Base-by-base conservation (phyloP, 345 rosid species). In the Lagerstroemia speciosa region DNA sequence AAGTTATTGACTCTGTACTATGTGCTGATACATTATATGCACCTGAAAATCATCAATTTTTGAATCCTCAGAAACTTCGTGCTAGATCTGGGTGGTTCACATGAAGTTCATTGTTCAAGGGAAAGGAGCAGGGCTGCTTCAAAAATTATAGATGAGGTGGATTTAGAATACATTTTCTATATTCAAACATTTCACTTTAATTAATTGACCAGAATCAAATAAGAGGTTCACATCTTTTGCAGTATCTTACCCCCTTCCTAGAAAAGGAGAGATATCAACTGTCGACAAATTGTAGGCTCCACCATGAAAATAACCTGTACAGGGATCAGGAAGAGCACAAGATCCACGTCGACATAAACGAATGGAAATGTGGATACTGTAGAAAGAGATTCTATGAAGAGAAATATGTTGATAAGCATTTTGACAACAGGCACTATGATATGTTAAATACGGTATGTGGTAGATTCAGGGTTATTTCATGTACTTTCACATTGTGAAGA, bases 321-420 rank as follows among this genome's bases (percentile, higher is more conserved):
- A 77, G 92, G 73, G 90, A 89, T 67, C 92, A 89, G 74, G 92
- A 89, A 75, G 78, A 81, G 52, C 87, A 87, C 62, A 85, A 87
- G 79, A 63, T 75, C 60, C 87, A 81, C 31, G 53, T 73, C 48
- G 90, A 83, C 71, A n/a, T 76, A 26, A 82, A 81, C 64, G 90
- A 87, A 32, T 87, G 90, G 92, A 70, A 67, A 73, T 89, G 95
- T 69, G 89, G 87, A 30, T 89, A 82, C 74, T 87, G 95, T 72
- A 78, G 76, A 71, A 89, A 89, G 71, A 75, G 67, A 58, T 89
- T 89, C 76, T 84, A 75, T 57, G 87, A 86, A 74, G 95, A 89
- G 73, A 83, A 80, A 67, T 81, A 76, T 69, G 78, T 87, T 0
- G 90, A 89, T 66, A 76, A 73, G 77, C 95, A 89, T 82, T 85